A percentile compares a stretch with the other conserved stretches of the same genome.
phyloP scores from a whole-genome alignment of 176 grass and related monocot genomes.

The Leersia perrieri region DNA sequence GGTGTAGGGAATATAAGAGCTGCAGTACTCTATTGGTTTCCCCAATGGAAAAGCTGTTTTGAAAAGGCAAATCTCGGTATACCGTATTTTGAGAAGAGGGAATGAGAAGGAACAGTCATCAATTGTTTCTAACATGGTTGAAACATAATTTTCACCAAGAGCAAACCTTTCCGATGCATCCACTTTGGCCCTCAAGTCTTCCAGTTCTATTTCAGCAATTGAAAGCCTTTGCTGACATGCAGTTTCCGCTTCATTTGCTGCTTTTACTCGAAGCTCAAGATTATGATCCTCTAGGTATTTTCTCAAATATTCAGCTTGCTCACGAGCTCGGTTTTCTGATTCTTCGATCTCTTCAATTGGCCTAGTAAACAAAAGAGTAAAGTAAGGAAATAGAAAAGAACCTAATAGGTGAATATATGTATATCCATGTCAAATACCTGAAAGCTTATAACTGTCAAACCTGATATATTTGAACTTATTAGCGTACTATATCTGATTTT shows the following conservation, averaged over 20 bases:
- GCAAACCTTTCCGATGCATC: constrained; percentile 86
- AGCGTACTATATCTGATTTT: no score
- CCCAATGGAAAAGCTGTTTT: background rate
- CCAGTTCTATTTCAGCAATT: constrained; percentile 72
- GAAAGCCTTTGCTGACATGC: constrained; percentile 88
- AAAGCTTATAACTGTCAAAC: background rate
- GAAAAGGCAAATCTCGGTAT: background rate
- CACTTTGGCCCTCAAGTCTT: constrained; percentile 59
- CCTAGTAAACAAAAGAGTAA: constrained; percentile 39
- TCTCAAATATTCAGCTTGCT: constrained; percentile 66
- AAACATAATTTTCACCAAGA: constrained; percentile 18
- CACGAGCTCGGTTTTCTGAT: constrained; percentile 75
- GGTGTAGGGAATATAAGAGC: background rate
- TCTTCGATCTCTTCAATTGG: constrained; percentile 74
- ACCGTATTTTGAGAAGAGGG: background rate
- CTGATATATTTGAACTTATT: background rate
- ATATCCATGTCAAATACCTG: constrained; percentile 8
- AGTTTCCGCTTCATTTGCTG: constrained; percentile 93
- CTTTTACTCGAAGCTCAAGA: constrained; percentile 92
- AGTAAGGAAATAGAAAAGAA: constrained; percentile 20
- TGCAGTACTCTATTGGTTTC: background rate
- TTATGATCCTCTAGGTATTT: constrained; percentile 70
- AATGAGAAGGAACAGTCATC: background rate
- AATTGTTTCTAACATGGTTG: constrained; percentile 17
- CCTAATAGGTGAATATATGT: constrained; percentile 14